Evolutionary conservation across 1,139 yeast genomes (phyloP).

Genomic region (Hemisphaericaspora subhashii): DNA sequence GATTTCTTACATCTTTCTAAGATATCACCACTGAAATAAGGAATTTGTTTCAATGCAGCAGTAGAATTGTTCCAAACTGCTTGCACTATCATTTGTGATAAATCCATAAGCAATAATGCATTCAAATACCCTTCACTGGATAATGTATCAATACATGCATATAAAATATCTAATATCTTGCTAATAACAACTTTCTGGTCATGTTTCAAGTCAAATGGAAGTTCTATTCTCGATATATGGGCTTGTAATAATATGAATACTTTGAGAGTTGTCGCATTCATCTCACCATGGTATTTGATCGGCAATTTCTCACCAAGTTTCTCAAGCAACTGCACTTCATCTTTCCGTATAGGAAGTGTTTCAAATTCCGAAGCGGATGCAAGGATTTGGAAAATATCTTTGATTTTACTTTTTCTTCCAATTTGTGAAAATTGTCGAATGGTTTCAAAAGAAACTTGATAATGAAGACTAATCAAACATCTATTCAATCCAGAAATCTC

Average conservation of each 20-base stretch:
- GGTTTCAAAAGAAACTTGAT: conserved; percentile 62
- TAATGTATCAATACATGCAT: conserved; percentile 72
- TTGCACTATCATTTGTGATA: conserved; percentile 86
- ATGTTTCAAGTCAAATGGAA: conserved; percentile 54
- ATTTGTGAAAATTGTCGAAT: conserved; percentile 61
- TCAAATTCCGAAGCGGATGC: conserved; percentile 74
- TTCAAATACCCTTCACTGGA: conserved; percentile 80
- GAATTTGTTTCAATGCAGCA: conserved; percentile 74
- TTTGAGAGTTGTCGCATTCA: conserved; percentile 56
- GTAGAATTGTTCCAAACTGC: conserved; percentile 69
- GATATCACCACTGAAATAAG: conserved; percentile 56
- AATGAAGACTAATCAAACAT: conserved; percentile 73
- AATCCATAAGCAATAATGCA: conserved; percentile 82
- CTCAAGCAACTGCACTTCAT: conserved; percentile 41
- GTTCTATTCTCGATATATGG: conserved; percentile 63
- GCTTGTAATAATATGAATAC: conserved; percentile 79
- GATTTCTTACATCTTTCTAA: conserved; percentile 56
- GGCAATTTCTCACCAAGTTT: conserved; percentile 63
- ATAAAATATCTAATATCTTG: conserved; percentile 50
- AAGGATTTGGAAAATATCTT: conserved; percentile 64
- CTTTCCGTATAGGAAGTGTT: conserved; percentile 59
- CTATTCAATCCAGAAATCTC: conserved; percentile 60
- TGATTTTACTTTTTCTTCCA: conserved; percentile 55
- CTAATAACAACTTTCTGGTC: conserved; percentile 58
- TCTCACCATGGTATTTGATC: conserved; percentile 41